These are phyloP conservation scores for Blastomyces gilchristii DNA, from an alignment of 2,329 filamentous ascomycete genomes.

Conservation along the genomic window DNA sequence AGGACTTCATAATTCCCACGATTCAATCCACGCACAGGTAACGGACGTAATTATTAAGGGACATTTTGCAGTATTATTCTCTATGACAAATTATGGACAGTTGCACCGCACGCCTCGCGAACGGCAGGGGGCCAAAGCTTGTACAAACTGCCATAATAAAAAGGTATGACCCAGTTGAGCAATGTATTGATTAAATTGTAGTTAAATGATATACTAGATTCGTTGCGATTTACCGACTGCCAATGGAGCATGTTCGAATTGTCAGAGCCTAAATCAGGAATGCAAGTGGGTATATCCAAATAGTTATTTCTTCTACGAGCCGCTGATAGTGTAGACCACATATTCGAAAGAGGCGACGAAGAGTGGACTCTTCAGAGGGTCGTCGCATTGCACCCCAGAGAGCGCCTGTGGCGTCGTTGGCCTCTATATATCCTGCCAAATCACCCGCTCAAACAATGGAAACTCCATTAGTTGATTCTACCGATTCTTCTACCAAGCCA, in stretches of 20 bases:
- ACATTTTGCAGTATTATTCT: neutral
- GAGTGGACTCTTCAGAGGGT: neutral
- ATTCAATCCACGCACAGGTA: neutral
- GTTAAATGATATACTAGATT: constrained; percentile 3
- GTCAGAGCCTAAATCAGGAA: constrained; percentile 6
- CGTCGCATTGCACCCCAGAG: constrained; percentile 1
- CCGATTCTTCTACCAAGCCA: neutral
- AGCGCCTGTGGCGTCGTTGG: neutral
- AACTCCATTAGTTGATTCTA: neutral
- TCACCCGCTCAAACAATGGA: neutral
- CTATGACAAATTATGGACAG: constrained; percentile 5
- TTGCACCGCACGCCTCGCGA: neutral
- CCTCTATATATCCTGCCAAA: constrained; percentile 2
- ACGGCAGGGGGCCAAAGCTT: constrained; percentile 7
- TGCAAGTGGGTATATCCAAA: constrained; percentile 4
- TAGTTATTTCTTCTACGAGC: neutral
- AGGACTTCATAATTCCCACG: neutral
- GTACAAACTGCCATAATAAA: constrained; percentile 7
- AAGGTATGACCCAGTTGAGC: neutral
- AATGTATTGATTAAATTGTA: neutral
- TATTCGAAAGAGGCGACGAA: constrained; percentile 7
- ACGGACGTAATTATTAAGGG: neutral
- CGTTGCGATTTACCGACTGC: constrained; percentile 4
- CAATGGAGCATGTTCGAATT: constrained; percentile 7
- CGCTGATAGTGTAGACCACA: constrained; percentile 7